Evolutionary conservation across 2,329 filamentous ascomycete species (phyloP).

Genomic region (Escovopsis sp.): DNA sequence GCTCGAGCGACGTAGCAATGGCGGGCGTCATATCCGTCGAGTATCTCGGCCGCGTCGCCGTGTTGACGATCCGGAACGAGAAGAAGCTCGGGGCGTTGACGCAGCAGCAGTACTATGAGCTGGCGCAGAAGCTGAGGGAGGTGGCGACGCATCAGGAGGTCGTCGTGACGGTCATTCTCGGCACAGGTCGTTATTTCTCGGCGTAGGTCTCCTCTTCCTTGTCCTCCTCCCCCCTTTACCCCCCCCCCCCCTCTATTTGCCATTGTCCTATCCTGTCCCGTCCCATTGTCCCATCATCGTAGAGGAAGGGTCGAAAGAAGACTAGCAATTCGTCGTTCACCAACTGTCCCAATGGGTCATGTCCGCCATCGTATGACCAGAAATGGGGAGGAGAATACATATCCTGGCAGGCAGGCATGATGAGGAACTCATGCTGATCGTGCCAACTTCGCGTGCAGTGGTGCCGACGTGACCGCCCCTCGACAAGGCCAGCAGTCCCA

Average conservation of each 20-base stretch:
- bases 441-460: conserved; percentile 30
- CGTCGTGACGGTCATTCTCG: conserved; percentile 70
- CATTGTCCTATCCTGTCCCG: neutral
- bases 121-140: conserved; percentile 59
- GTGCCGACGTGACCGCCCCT: conserved; percentile 57
- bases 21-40: conserved; percentile 19
- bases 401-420: neutral
- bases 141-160: conserved; percentile 67
- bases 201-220: conserved; percentile 43
- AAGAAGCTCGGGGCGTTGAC: conserved; percentile 78
- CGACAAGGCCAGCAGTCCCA: conserved; percentile 23
- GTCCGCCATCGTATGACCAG: neutral
- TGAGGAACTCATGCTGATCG: neutral
- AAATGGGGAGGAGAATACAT: neutral
- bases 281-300: neutral
- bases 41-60: conserved; percentile 33
- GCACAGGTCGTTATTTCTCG: conserved; percentile 72
- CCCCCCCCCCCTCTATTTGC: no score
- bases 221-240: neutral
- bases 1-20: no score
- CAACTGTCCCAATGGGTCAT: neutral
- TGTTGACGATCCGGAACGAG: conserved; percentile 73
- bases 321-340: no score
- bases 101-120: conserved; percentile 57
- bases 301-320: no score